Conservation (phyloP, 331 rosid genomes). For the Rosa hybrid region DNA sequence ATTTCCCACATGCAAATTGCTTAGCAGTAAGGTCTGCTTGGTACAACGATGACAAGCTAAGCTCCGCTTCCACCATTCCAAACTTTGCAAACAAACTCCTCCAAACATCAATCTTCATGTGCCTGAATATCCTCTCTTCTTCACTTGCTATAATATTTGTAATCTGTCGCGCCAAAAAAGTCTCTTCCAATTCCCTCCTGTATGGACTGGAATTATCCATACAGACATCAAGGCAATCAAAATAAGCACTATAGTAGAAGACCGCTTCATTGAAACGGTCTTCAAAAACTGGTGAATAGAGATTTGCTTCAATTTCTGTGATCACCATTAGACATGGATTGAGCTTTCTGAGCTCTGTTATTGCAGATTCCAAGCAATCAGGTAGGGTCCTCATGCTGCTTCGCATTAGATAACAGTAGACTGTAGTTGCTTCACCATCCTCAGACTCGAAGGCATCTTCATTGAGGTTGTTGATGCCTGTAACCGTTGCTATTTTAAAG, state of each 20-base stretch:
- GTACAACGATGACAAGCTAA: slow-evolving; percentile 48
- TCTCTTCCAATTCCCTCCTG: slow-evolving; percentile 37
- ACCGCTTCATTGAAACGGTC: slow-evolving; percentile 61
- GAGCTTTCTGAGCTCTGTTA: slow-evolving; percentile 46
- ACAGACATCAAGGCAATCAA: slow-evolving; percentile 50
- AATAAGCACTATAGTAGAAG: slow-evolving; percentile 49
- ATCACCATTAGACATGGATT: slow-evolving; percentile 53
- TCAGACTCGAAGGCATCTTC: slow-evolving; percentile 43
- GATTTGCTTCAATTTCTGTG: slow-evolving; percentile 57
- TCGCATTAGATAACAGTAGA: slow-evolving; percentile 36
- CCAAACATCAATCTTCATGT: slow-evolving; percentile 69
- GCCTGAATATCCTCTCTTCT: slow-evolving; percentile 49
- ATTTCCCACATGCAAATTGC: slow-evolving; percentile 39
- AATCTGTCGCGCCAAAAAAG: slow-evolving; percentile 35
- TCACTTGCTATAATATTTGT: slow-evolving; percentile 48
- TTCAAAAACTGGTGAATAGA: slow-evolving; percentile 51
- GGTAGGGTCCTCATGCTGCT: slow-evolving; percentile 28
- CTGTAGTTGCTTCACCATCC: slow-evolving; percentile 42
- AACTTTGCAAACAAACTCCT: slow-evolving; percentile 49
- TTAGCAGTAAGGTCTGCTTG: slow-evolving; percentile 53
- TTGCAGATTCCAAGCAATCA: slow-evolving; percentile 45
- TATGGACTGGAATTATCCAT: slow-evolving; percentile 46
- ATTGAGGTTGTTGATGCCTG: slow-evolving; percentile 37
- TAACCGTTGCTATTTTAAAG: slow-evolving; percentile 45
- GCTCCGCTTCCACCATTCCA: slow-evolving; percentile 57